Evolutionary conservation across 768 basidiomycete species (phyloP), one percentile per base, ranked within the genome.

Genomic region (Agrocybe pediades): DNA sequence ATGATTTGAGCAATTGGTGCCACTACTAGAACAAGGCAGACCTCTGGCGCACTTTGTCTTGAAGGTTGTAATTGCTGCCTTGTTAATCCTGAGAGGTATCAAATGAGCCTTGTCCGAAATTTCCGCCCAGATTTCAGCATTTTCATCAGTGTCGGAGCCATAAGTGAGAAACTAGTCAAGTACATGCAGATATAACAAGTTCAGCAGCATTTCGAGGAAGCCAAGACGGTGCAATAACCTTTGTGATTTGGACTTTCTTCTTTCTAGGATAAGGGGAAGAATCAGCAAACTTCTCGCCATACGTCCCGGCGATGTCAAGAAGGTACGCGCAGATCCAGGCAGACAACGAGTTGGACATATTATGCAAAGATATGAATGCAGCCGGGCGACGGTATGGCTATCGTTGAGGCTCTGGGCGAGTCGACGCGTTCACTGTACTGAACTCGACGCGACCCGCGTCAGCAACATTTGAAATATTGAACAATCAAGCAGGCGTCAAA

Each of bases 311-410:
- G 11, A 80, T 61, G 7, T 65, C 60, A 21, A 80, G 60, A 41
- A 90, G 63, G 58, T 87, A 83, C 20, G 74, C 63, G 23, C 68
- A 66, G 8, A 90, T 78, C 88, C 88, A 90, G 19, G 85, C 77
- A 6, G 56, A 55, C 21, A 81, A 59, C 25, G 70, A 65, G 26
- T 72, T 68, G 3, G 75, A 62, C 74, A 76, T 77, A 36, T 41
- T 42, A 13, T n/a, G n/a, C n/a, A n/a, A n/a, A n/a, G n/a, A n/a
- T n/a, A n/a, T n/a, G n/a, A n/a, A n/a, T n/a, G n/a, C n/a, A n/a
- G n/a, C n/a, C n/a, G n/a, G n/a, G n/a, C n/a, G n/a, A n/a, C n/a
- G n/a, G n/a, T n/a, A n/a, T n/a, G n/a, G n/a, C n/a, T n/a, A n/a
- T n/a, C n/a, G n/a, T n/a, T n/a, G n/a, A n/a, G n/a, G n/a, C n/a